Evolutionary conservation across 257 asterid species (phyloP).

Genomic region (Ophiorrhiza pumila): DNA sequence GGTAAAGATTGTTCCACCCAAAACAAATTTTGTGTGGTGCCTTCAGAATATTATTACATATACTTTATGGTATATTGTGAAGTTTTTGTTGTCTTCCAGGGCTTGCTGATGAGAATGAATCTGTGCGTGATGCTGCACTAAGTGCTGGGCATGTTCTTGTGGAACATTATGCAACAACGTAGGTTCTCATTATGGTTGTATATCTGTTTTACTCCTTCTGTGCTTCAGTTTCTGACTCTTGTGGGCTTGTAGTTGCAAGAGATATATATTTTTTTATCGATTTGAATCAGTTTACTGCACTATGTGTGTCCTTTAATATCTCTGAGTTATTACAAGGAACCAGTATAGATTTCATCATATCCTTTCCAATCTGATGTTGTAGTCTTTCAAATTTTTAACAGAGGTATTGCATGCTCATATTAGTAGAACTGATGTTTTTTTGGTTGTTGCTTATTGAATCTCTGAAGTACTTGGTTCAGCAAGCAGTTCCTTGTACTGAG

Average conservation of each 20-base stretch:
- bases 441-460: neutral
- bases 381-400: neutral
- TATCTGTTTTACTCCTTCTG: neutral
- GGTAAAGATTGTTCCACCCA: constrained; percentile 38
- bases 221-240: neutral
- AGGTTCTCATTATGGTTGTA: constrained; percentile 26
- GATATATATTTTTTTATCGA: neutral
- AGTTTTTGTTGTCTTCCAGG: constrained; percentile 41
- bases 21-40: neutral
- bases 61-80: neutral
- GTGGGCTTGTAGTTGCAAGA: neutral
- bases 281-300: neutral
- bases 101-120: constrained; percentile 99
- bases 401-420: neutral
- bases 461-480: neutral
- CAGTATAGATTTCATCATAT: neutral
- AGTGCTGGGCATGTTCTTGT: constrained; percentile 99
- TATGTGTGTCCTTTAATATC: neutral
- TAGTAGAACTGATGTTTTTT: neutral
- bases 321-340: neutral
- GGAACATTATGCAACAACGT: constrained; percentile 97
- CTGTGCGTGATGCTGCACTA: constrained; percentile 98
- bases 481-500: neutral
- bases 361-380: neutral
- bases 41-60: neutral